phyloP scores from a whole-genome alignment of 768 basidiomycete species.

The Trametes maxima region DNA sequence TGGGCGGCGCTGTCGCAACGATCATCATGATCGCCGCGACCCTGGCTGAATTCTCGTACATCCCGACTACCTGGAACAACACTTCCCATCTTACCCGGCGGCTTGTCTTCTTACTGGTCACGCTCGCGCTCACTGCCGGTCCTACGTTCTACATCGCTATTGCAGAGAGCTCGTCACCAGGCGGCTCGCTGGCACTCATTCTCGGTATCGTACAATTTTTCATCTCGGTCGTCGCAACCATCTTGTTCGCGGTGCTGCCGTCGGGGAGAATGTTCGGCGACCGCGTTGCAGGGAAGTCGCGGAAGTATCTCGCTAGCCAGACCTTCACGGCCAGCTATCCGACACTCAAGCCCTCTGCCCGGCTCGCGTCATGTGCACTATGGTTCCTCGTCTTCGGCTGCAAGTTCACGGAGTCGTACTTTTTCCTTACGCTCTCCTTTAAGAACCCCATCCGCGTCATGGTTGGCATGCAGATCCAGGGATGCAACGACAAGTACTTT shows the following conservation, averaged over 20 bases:
- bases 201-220: constrained; percentile 96
- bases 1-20: constrained; percentile 96
- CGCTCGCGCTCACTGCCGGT: constrained; percentile 87
- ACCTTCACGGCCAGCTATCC: constrained; percentile 99
- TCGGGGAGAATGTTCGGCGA: constrained; percentile 99
- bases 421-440: constrained; percentile 96
- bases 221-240: constrained; percentile 83
- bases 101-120: constrained; percentile 85
- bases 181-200: constrained; percentile 81
- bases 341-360: constrained; percentile 56
- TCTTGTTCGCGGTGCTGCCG: constrained; percentile 89
- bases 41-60: constrained; percentile 93
- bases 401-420: constrained; percentile 97
- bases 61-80: constrained; percentile 99
- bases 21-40: constrained; percentile 96
- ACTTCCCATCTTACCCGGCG: constrained; percentile 94
- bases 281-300: constrained; percentile 89
- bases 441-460: constrained; percentile 91
- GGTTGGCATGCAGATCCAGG: constrained; percentile 95
- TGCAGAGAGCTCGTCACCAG: constrained; percentile 61
- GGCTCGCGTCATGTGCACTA: constrained; percentile 77
- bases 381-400: constrained; percentile 96
- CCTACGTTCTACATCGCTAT: constrained; percentile 96
- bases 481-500: constrained; percentile 85
- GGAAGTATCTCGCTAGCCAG: constrained; percentile 97